Percentiles rank a stretch among this genome's conserved stretches.
phyloP scores from a whole-genome alignment of 352 stramenopile species.

The Globisporangium alternatum region DNA sequence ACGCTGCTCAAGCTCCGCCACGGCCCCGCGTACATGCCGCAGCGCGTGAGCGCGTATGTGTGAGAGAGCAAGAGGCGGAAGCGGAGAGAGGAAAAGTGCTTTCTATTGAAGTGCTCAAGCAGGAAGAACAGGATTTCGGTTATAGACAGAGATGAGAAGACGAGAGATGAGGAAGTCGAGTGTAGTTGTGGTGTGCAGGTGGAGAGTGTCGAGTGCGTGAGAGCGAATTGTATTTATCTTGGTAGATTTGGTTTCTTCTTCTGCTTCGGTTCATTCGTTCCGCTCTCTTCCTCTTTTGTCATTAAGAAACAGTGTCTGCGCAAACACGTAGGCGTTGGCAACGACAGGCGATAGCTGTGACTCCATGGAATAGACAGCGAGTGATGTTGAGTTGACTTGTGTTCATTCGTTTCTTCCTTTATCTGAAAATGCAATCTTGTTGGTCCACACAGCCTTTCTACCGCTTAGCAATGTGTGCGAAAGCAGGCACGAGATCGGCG shows the following conservation, averaged over 20 bases:
- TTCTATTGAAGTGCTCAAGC: slow-evolving; percentile 33
- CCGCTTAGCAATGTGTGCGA: background rate
- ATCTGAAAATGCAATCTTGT: slow-evolving; percentile 9
- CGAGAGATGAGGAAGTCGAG: background rate
- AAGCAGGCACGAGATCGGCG: background rate
- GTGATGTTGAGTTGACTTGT: background rate
- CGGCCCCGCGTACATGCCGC: slow-evolving; percentile 63
- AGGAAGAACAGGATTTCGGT: slow-evolving; percentile 8
- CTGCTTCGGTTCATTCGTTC: background rate
- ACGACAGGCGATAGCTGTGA: too few relatives aligned
- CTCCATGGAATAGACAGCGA: background rate
- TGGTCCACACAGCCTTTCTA: background rate
- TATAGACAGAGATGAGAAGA: slow-evolving; percentile 3
- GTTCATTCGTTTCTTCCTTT: slow-evolving; percentile 7
- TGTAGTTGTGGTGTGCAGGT: background rate
- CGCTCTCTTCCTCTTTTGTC: too few relatives aligned
- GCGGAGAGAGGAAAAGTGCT: background rate
- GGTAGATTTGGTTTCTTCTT: slow-evolving; percentile 1
- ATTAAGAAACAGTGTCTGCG: too few relatives aligned
- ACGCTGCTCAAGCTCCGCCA: slow-evolving; percentile 84
- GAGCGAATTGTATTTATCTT: slow-evolving; percentile 13
- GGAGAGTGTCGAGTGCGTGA: slow-evolving; percentile 5
- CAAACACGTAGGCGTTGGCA: too few relatives aligned
- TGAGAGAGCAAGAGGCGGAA: slow-evolving; percentile 19
- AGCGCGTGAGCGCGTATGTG: slow-evolving; percentile 74